Conservation (phyloP, 2,329 filamentous ascomycete species). For the Cryphonectria japonica region DNA sequence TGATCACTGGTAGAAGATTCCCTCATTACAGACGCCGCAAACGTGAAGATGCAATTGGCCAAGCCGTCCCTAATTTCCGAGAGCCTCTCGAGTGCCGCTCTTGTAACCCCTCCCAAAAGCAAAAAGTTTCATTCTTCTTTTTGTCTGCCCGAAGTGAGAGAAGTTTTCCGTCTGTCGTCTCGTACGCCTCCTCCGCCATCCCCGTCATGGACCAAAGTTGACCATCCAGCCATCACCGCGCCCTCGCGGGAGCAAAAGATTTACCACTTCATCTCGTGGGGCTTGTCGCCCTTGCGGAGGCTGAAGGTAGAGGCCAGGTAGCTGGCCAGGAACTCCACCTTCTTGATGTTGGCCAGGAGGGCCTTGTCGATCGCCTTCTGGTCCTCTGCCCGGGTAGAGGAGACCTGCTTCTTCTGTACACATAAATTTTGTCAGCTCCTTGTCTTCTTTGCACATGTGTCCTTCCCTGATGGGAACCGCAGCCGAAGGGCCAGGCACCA, state of each 20-base stretch:
- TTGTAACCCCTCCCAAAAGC: slow-evolving; percentile 31
- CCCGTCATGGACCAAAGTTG: slow-evolving; percentile 16
- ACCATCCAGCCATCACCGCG: slow-evolving; percentile 18
- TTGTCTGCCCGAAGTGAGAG: slow-evolving; percentile 32
- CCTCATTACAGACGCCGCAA: slow-evolving; percentile 70
- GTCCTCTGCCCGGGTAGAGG: slow-evolving; percentile 89
- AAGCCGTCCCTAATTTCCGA: slow-evolving; percentile 48
- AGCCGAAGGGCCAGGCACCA: slow-evolving; percentile 3
- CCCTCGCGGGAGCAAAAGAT: slow-evolving; percentile 35
- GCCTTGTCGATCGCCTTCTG: slow-evolving; percentile 99
- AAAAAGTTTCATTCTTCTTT: slow-evolving; percentile 34
- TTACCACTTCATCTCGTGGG: slow-evolving; percentile 99
- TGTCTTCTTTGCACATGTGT: background rate
- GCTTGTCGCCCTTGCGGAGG: slow-evolving; percentile 98
- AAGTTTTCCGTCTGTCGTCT: slow-evolving; percentile 28
- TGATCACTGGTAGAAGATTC: slow-evolving; percentile 53
- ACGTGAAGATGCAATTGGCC: slow-evolving; percentile 69
- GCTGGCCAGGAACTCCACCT: slow-evolving; percentile 89
- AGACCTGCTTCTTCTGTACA: slow-evolving; percentile 92
- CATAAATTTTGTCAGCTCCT: slow-evolving; percentile 41
- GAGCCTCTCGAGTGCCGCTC: slow-evolving; percentile 29
- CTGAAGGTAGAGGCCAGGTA: slow-evolving; percentile 97
- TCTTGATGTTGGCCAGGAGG: slow-evolving; percentile 94
- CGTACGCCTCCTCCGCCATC: slow-evolving; percentile 31
- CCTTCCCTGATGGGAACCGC: background rate